phyloP scores from a whole-genome alignment of 352 stramenopile genomes.

The Phytophthora sp. region DNA sequence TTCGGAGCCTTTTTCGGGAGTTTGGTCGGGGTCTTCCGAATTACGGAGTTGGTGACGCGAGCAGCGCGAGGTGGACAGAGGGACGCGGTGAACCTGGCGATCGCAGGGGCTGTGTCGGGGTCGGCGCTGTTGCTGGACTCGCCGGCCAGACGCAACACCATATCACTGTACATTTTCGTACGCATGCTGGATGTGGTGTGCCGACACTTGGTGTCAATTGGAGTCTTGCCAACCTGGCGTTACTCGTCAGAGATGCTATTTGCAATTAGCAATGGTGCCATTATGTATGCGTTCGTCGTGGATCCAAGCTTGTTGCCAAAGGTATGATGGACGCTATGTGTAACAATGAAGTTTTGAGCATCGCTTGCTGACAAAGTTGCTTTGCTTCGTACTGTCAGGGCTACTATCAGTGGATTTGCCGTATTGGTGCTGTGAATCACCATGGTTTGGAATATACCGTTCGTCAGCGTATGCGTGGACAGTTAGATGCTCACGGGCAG shows the following conservation, averaged over 20 bases:
- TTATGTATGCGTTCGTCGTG: constrained; percentile 84
- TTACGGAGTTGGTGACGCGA: constrained; percentile 64
- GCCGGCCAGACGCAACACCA: constrained; percentile 61
- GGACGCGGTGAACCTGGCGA: constrained; percentile 67
- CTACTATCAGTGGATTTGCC: constrained; percentile 88
- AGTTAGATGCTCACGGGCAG: constrained; percentile 44
- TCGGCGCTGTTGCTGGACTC: constrained; percentile 78
- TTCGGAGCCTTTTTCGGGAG: constrained; percentile 82
- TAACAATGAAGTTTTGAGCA: background rate
- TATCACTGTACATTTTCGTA: constrained; percentile 88
- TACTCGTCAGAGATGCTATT: constrained; percentile 83
- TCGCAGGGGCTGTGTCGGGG: constrained; percentile 71
- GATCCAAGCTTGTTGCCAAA: constrained; percentile 73
- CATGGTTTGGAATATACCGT: constrained; percentile 76
- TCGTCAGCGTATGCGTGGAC: constrained; percentile 58
- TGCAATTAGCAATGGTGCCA: constrained; percentile 71
- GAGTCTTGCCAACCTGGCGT: constrained; percentile 53
- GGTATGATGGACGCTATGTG: constrained; percentile 44
- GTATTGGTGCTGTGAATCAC: constrained; percentile 73
- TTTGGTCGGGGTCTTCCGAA: constrained; percentile 74
- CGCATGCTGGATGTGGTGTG: constrained; percentile 85
- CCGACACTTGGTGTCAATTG: constrained; percentile 65
- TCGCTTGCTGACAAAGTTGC: background rate
- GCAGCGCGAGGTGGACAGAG: constrained; percentile 45
- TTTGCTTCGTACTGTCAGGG: constrained; percentile 35